Evolutionary conservation across 2,329 filamentous ascomycete species (phyloP), one percentile per base, ranked within the genome.

Genomic region (Torrubiella hemipterigena): DNA sequence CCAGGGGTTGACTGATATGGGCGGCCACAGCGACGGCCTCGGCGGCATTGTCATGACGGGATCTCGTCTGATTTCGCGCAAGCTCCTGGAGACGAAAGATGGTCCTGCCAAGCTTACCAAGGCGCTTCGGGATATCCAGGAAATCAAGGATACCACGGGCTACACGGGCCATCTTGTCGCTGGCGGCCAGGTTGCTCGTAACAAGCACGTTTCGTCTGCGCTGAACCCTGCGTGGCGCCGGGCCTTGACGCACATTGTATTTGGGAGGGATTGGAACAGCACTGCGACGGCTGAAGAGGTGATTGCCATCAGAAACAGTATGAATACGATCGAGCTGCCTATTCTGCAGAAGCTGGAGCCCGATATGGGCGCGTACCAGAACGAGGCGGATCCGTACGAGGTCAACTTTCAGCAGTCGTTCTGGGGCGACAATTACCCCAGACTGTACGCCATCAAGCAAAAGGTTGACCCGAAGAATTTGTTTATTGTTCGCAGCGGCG

Each of bases 161-260:
- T 44, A 39, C 21, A 45, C 37, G 13, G 30, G 40, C 21, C 38
- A 41, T 22, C 18, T 43, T 14, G 44, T 40, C 2, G 40, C 37
- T 17, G 34, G 29, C 22, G 34, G 34, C 10, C 30, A 30, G 9
- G 34, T 36, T 6, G 30, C 30, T 7, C n/a, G 17, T 4, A 46
- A 40, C 18, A 35, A 38, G 7, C 47, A 44, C 16, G 41, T 55
- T 16, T 44, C 55, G 35, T 56, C 49, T 35, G 55, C 58, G 1
- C 39, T 58, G 5, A 59, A 59, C 36, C 57, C 59, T 1, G 55
- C 55, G 2, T 64, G 59, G 54, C 47, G 59, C 17, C 49, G 52
- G 15, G 47, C 58, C 8, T 36, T 53, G n/a, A 42, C 47, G n/a
- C 55, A 58, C 31, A 36, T 58, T 25, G 41, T 48, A 11, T 44